phyloP scores from a whole-genome alignment of 768 basidiomycete genomes.

The Crepidotus variabilis region DNA sequence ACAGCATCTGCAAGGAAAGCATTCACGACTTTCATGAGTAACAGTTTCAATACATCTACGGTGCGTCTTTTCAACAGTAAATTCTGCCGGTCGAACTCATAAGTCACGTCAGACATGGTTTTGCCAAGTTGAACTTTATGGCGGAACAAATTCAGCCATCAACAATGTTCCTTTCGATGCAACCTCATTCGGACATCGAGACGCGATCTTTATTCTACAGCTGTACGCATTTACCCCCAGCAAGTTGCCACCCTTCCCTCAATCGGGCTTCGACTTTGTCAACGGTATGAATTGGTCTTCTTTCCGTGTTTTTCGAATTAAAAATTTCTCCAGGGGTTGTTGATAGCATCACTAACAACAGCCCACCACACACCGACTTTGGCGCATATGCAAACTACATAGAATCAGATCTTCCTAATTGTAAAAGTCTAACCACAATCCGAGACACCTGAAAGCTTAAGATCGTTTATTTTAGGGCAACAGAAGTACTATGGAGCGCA shows the following conservation, averaged over 20 bases:
- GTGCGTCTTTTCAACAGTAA: slow-evolving; percentile 19
- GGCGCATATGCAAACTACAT: slow-evolving; percentile 38
- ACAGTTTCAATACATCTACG: slow-evolving; percentile 26
- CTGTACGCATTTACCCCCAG: slow-evolving; percentile 28
- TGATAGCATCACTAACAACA: slow-evolving; percentile 21
- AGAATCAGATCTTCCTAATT: slow-evolving; percentile 29
- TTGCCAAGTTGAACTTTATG: slow-evolving; percentile 25
- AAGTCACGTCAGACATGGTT: slow-evolving; percentile 19
- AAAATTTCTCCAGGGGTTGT: slow-evolving; percentile 17
- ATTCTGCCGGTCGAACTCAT: background rate
- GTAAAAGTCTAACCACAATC: slow-evolving; percentile 15
- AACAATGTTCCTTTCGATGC: slow-evolving; percentile 22
- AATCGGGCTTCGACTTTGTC: slow-evolving; percentile 30
- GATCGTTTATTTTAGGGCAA: slow-evolving; percentile 22
- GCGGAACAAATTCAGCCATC: slow-evolving; percentile 29
- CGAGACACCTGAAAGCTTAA: background rate
- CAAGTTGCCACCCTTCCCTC: slow-evolving; percentile 25
- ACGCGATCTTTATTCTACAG: slow-evolving; percentile 18
- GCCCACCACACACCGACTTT: slow-evolving; percentile 13
- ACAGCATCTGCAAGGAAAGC: background rate
- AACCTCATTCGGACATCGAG: slow-evolving; percentile 31
- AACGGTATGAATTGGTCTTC: slow-evolving; percentile 20
- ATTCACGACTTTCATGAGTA: slow-evolving; percentile 17
- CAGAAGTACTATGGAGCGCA: slow-evolving; percentile 28
- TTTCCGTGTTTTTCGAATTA: background rate